A percentile compares a stretch with the other conserved stretches of the same genome.
phyloP scores from a whole-genome alignment of 805 yeast genomes.

The Suhomyces emberorum region DNA sequence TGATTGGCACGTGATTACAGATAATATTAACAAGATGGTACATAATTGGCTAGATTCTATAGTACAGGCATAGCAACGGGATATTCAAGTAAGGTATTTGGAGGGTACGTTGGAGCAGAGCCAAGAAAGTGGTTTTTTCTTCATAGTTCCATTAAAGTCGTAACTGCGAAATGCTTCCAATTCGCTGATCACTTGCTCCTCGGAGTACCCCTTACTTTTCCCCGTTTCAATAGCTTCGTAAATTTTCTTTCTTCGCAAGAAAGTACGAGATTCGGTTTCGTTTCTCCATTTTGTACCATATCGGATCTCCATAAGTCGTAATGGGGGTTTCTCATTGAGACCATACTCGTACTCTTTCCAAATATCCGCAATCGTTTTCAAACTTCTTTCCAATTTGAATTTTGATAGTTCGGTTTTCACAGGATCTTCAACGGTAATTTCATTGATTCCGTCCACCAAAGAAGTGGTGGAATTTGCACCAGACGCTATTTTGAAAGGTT shows the following conservation, averaged over 20 bases:
- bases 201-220: conserved; percentile 39
- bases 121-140: conserved; percentile 24
- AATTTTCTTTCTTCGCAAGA: conserved; percentile 49
- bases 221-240: conserved; percentile 56
- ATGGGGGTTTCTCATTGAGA: conserved; percentile 49
- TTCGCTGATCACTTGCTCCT: conserved; percentile 42
- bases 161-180: conserved; percentile 44
- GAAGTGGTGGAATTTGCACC: background rate
- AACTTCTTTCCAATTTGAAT: conserved; percentile 12
- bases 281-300: conserved; percentile 56
- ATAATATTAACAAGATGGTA: too few species aligned
- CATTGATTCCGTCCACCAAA: background rate
- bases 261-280: conserved; percentile 52
- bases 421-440: background rate
- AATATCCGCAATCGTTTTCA: conserved; percentile 33
- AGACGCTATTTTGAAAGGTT: background rate
- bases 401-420: background rate
- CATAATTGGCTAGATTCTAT: too few species aligned
- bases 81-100: conserved; percentile 6
- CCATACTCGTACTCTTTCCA: conserved; percentile 59
- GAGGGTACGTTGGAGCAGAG: conserved; percentile 13
- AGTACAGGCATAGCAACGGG: too few species aligned
- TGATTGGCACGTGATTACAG: too few species aligned
- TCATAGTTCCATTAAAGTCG: conserved; percentile 37
- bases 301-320: conserved; percentile 45